Evolutionary conservation across 495 filamentous ascomycete genomes (phyloP), one percentile per base, ranked within the genome.

Genomic region (Paragyromitra xinjiangensis): DNA sequence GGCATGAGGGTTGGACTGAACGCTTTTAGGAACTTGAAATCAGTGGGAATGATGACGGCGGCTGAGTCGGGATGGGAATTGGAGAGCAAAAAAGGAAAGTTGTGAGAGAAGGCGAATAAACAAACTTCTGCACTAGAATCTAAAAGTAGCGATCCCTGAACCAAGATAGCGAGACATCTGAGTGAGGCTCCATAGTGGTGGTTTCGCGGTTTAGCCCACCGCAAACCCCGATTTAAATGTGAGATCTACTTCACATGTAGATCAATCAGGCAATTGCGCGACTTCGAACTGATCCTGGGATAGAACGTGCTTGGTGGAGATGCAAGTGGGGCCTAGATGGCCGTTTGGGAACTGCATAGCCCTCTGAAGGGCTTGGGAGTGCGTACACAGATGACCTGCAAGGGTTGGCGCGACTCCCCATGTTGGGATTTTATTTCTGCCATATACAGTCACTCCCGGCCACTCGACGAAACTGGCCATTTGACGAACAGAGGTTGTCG

Each of bases 231-330:
- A 59, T 61, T 34, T 5, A 44, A 42, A 61, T 11, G 34, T 34
- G 7, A 69, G 67, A 69, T 69, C 67, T 69, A 59, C 67, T 58
- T 44, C 37, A 69, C 51, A 69, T 69, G 67, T 37, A 69, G 67
- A 69, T 69, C 67, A 69, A 44, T 58, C 40, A 22, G 37, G 1
- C n/a, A 2, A 29, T 61, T 63, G 59, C 59, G 59, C 37, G 39
- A 59, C 24, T 48, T 61, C 14, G 12, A 24, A 24, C 7, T 34
- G 16, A 59, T 34, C 67, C 67, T 69, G 53, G 67, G 37, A 39
- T 22, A 24, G 48, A 19, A 16, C 6, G 40, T 69, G 50, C 34
- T 67, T 39, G 45, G 50, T 50, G 24, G 14, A 26, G 62, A 50
- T 37, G 29, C 12, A 39, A 39, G 56, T n/a, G 34, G 50, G 56